Evolutionary conservation across 179 eudicot species (phyloP).

Genomic region (Drosera spatulata): DNA sequence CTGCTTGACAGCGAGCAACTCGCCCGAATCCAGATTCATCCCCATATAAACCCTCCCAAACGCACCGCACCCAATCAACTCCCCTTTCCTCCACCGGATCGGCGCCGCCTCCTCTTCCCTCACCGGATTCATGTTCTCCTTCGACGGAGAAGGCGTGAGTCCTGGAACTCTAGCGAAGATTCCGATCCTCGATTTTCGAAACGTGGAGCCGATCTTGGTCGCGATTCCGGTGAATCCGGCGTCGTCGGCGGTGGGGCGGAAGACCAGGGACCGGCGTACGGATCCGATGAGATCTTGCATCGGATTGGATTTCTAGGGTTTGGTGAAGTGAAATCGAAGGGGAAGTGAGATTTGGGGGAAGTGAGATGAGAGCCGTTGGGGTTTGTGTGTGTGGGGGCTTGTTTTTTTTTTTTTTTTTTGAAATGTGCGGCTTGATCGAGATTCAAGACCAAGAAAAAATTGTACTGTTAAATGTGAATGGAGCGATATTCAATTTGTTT

Average conservation of each 20-base stretch:
- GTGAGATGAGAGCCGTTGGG: too few species aligned
- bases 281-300: slow-evolving; percentile 81
- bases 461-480: too few species aligned
- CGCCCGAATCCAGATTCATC: slow-evolving; percentile 44
- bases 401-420: too few species aligned
- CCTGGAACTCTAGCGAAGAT: slow-evolving; percentile 32
- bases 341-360: too few species aligned
- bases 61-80: slow-evolving; percentile 79
- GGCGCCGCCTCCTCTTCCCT: slow-evolving; percentile 25
- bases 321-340: too few species aligned
- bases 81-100: slow-evolving; percentile 73
- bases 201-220: slow-evolving; percentile 49
- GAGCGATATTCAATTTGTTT: too few species aligned
- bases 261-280: slow-evolving; percentile 64
- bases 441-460: too few species aligned
- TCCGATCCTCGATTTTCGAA: slow-evolving; percentile 61
- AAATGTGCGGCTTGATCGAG: too few species aligned
- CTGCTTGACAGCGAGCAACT: slow-evolving; percentile 78
- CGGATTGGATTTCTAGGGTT: slow-evolving; percentile 4
- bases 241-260: slow-evolving; percentile 28
- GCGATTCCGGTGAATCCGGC: slow-evolving; percentile 36
- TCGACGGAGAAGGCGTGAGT: slow-evolving; percentile 21
- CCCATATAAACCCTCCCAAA: slow-evolving; percentile 53
- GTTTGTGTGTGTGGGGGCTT: too few species aligned
- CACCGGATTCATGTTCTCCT: slow-evolving; percentile 29